phyloP scores from a whole-genome alignment of 768 basidiomycete species.

The Dentipellis sp. region DNA sequence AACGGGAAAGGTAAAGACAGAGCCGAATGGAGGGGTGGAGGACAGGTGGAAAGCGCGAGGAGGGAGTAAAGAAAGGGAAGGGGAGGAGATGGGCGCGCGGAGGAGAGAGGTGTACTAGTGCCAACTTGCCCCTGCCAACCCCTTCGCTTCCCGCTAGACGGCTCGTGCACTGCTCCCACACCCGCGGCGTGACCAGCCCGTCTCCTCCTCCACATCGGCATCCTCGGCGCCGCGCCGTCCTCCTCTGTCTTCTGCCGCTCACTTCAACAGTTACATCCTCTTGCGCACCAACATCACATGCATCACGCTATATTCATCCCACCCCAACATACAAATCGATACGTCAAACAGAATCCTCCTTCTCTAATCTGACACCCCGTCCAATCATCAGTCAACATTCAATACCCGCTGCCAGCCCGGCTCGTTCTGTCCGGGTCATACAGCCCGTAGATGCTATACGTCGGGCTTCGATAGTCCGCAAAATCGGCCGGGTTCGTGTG shows the following conservation, averaged over 20 bases:
- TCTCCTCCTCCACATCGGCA: too few relatives aligned
- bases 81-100: not conserved
- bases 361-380: not conserved
- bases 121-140: too few relatives aligned
- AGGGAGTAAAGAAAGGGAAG: rapidly evolving
- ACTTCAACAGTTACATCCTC: too few relatives aligned
- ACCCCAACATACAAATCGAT: not conserved
- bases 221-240: too few relatives aligned
- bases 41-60: not conserved
- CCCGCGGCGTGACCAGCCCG: too few relatives aligned
- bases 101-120: too few relatives aligned
- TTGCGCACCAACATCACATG: too few relatives aligned
- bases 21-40: not conserved
- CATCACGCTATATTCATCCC: too few relatives aligned
- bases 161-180: too few relatives aligned
- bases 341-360: not conserved
- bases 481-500: conserved; percentile 54
- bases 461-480: conserved; percentile 66
- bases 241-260: too few relatives aligned
- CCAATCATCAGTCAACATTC: not conserved
- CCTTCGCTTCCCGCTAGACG: too few relatives aligned
- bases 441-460: conserved; percentile 73
- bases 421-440: conserved; percentile 61
- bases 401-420: conserved; percentile 17
- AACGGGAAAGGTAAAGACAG: not conserved